phyloP scores from a whole-genome alignment of 306 rosid genomes.

The Pyrus communis region DNA sequence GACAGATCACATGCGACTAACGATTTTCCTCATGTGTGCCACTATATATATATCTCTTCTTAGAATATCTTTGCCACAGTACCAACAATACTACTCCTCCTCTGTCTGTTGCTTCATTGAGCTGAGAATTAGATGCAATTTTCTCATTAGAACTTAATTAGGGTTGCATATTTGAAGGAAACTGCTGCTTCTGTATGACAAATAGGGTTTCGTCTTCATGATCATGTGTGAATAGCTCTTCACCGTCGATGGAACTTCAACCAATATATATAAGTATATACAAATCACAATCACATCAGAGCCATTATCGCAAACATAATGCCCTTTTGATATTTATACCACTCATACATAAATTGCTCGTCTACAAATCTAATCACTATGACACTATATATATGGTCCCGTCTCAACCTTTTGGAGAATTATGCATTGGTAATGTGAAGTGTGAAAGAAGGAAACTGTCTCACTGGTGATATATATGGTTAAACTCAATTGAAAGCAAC shows the following conservation, averaged over 20 bases:
- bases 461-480: neutral
- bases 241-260: too few species aligned
- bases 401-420: neutral
- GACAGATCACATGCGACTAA: constrained; percentile 42
- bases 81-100: neutral
- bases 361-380: too few species aligned
- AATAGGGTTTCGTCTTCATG: too few species aligned
- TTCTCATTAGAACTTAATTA: neutral
- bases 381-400: neutral
- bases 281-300: too few species aligned
- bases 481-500: neutral
- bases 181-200: too few species aligned
- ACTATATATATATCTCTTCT: neutral
- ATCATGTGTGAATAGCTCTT: too few species aligned
- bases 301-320: too few species aligned
- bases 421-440: neutral
- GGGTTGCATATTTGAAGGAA: neutral
- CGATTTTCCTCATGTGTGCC: constrained; percentile 31
- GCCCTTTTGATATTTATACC: too few species aligned
- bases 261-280: too few species aligned
- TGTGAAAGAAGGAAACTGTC: neutral
- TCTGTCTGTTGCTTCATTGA: neutral
- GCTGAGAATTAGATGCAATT: neutral
- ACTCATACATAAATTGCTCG: too few species aligned
- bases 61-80: neutral